phyloP scores from a whole-genome alignment of 164 flowering plant species.

The Echeveria elegans region DNA sequence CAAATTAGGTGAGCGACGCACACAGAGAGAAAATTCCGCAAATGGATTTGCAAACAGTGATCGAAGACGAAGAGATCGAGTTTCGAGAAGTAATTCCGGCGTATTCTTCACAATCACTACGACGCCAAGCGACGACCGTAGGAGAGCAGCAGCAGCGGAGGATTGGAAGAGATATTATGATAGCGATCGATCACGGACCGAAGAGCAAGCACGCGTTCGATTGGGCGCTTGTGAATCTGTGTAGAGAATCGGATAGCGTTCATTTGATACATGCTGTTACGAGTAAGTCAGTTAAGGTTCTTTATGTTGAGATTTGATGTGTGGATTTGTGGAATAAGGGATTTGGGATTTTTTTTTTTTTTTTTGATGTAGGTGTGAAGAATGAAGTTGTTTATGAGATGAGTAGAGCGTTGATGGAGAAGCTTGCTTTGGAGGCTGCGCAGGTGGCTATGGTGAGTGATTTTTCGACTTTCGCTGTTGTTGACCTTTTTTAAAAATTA shows the following conservation, averaged over 20 bases:
- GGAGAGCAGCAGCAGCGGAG: conserved; percentile 26
- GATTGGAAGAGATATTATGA: conserved; percentile 60
- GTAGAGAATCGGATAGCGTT: conserved; percentile 69
- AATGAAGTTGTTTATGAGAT: conserved; percentile 52
- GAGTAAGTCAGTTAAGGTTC: conserved; percentile 21
- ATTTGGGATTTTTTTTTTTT: conserved; percentile 9
- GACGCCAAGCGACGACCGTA: conserved; percentile 63
- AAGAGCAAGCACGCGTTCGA: conserved; percentile 90
- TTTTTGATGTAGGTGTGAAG: conserved; percentile 32
- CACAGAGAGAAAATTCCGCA: neutral
- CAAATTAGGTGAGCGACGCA: neutral
- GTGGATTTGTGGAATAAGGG: neutral
- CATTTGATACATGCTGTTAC: conserved; percentile 80
- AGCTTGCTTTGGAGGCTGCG: conserved; percentile 74
- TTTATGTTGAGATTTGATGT: neutral
- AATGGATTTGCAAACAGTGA: conserved; percentile 25
- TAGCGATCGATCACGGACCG: conserved; percentile 91
- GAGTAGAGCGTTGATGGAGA: conserved; percentile 54
- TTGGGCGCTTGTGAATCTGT: conserved; percentile 73
- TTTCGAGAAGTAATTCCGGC: conserved; percentile 69
- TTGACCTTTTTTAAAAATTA: no score
- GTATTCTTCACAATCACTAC: conserved; percentile 37
- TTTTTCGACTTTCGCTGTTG: neutral
- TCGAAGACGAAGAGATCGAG: conserved; percentile 53
- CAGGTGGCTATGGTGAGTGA: conserved; percentile 66